Base-by-base conservation (phyloP, 495 filamentous ascomycete species). In the Neurospora discreta region DNA sequence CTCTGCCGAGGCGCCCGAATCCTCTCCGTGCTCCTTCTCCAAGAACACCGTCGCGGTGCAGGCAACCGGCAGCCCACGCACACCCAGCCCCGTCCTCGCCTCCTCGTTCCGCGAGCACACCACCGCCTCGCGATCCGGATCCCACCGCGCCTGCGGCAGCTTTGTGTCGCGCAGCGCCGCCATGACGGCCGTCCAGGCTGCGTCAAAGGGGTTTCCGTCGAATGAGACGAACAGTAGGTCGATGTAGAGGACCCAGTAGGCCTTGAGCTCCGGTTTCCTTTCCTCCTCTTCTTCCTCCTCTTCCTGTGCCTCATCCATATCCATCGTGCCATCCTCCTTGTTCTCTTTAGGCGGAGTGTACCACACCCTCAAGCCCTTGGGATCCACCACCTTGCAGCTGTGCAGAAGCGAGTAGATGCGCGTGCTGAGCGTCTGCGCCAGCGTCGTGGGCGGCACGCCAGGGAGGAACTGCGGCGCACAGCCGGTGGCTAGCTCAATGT, bases 171-270 rank as follows among this genome's bases (percentile, higher is more conserved):
- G 84, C 69, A 99, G 81, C n/a, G 95, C 95, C 26, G 93, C 90
- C 42, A 97, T 74, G 5, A 97, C 85, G 15, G 93, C 89, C 0
- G 89, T 86, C 95, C 94, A 98, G 1, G 92, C 92, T 3, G 90
- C 91, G 74, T 98, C 94, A 75, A 98, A 93, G 16, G 92, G 87
- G 77, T 94, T 96, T 0, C 95, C 95, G 69, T 96, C 94, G 16
- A 97, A 87, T 0, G 93, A 95, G 70, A 98, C 89, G 78, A 96
- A 92, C 77, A 97, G 86, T 33, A 97, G 80, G 80, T 97, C 93
- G 73, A 99, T 93, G 76, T 97, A 97, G 3, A 99, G 88, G 11
- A 90, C 89, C 95, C 95, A 99, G 78, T 93, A 98, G 6, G 89
- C 94, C 79, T 92, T 93, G 40, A 93, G 82, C 76, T 91, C 86